Conservation (phyloP, 305 asterid species). For the Fraxinus paxiana region DNA sequence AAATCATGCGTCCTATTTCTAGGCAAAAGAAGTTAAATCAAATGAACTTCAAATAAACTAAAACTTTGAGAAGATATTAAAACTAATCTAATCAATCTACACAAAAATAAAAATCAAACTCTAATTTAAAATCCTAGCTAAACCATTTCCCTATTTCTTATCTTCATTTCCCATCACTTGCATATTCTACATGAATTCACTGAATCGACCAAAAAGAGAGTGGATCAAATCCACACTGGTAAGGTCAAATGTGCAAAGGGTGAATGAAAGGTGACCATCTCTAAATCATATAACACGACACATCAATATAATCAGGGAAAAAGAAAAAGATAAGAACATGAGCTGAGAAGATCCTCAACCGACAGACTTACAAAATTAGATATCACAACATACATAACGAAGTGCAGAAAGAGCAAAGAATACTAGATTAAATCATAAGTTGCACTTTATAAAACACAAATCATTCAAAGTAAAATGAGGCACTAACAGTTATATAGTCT, state of each 20-base stretch:
- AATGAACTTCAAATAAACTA: neutral
- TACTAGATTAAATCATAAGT: neutral
- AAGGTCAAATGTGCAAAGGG: neutral
- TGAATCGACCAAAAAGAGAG: neutral
- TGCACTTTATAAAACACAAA: conserved; percentile 5
- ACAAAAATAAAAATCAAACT: neutral
- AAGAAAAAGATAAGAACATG: neutral
- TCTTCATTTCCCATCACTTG: conserved; percentile 1
- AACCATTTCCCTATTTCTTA: neutral
- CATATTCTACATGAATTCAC: neutral
- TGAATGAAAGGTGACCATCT: neutral
- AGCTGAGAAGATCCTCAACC: neutral
- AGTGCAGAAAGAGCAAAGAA: conserved; percentile 9
- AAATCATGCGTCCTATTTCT: neutral
- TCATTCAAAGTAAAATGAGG: conserved; percentile 22
- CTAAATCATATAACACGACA: neutral
- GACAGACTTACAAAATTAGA: neutral
- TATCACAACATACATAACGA: neutral
- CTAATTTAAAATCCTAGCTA: neutral
- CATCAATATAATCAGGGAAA: neutral
- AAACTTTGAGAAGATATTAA: neutral
- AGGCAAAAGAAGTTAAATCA: neutral
- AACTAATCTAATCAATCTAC: neutral
- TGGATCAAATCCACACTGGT: neutral
- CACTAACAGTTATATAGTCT: conserved; percentile 79